phyloP scores from a whole-genome alignment of 2,329 filamentous ascomycete species.

The Alternaria infectoria region DNA sequence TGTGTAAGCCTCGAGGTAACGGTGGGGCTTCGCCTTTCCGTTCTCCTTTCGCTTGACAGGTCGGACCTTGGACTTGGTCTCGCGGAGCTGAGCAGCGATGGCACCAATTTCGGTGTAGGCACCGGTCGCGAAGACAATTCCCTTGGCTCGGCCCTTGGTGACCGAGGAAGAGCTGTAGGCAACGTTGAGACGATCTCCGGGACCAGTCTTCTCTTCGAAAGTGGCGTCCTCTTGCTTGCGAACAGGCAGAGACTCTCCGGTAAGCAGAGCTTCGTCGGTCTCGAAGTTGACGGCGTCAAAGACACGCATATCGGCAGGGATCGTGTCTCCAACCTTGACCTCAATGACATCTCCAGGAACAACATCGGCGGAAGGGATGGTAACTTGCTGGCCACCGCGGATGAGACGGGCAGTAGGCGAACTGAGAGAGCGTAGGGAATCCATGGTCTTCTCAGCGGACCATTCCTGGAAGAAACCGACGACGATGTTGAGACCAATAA shows the following conservation, averaged over 20 bases:
- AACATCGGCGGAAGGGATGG: conserved; percentile 63
- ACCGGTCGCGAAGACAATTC: conserved; percentile 71
- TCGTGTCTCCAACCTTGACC: conserved; percentile 68
- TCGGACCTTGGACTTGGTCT: conserved; percentile 48
- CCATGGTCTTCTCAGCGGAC: conserved; percentile 58
- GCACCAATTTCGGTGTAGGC: conserved; percentile 77
- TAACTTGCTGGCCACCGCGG: conserved; percentile 60
- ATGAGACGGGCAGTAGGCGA: conserved; percentile 56
- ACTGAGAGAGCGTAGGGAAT: conserved; percentile 54
- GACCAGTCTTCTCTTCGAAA: conserved; percentile 62
- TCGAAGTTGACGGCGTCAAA: conserved; percentile 75
- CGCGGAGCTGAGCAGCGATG: conserved; percentile 71
- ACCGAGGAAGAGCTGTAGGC: conserved; percentile 70
- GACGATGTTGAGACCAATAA: conserved; percentile 54
- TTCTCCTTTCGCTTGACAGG: conserved; percentile 51
- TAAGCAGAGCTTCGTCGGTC: conserved; percentile 74
- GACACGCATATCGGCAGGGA: conserved; percentile 68
- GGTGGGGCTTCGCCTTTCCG: conserved; percentile 44
- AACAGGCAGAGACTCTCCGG: conserved; percentile 72
- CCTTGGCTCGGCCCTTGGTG: conserved; percentile 71
- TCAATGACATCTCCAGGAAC: conserved; percentile 72
- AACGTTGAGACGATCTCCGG: conserved; percentile 73
- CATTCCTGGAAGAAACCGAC: conserved; percentile 57
- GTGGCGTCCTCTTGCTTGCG: conserved; percentile 65
- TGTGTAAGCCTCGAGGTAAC: conserved; percentile 58